Evolutionary conservation across 1,284 basidiomycete genomes (phyloP), one percentile per base, ranked within the genome.

Genomic region (Schizophyllum amplum): DNA sequence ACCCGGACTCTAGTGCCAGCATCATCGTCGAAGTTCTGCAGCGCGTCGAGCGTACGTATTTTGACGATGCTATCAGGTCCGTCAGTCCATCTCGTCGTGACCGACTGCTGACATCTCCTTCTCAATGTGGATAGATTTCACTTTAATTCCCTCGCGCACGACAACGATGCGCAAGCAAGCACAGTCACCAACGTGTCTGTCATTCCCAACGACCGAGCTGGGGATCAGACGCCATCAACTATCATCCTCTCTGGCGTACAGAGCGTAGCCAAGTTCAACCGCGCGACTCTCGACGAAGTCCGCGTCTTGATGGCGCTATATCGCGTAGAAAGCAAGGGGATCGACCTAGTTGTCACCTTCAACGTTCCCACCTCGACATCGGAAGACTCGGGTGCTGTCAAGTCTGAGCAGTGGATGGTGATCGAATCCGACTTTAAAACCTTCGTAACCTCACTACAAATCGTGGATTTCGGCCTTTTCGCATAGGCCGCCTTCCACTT

Each of bases 111-210:
- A 59, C 61, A 62, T n/a, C 56, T 59, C 57, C 53, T 56, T 52
- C 54, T 47, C 33, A n/a, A n/a, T n/a, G n/a, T n/a, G 48, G 48
- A n/a, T 59, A 75, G 96, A 70, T 95, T 87, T 68, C 96, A 98
- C 73, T 99, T 98, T 64, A 80, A 85, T 59, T 89, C 94, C 0
- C 72, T 98, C 47, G 96, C 94, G 11, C 86, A 98, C 67, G 96
- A 99, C 74, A 98, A 98, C 68, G 78, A 81, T 24, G 92, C 96
- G 1, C 66, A 72, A 51, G 74, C 75, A 11, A 71, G 78, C 11
- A 67, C 70, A 7, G 76, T 91, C 20, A 62, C 75, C 24, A 68
- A 71, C 24, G 69, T 87, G 55, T 68, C 66, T 57, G 62, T 67
- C 4, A 67, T 80, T 11, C 64, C 67, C 59, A 78, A 79, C 57